Base-by-base conservation (phyloP, 345 rosid genomes). In the Eucalyptus guilfoylei region DNA sequence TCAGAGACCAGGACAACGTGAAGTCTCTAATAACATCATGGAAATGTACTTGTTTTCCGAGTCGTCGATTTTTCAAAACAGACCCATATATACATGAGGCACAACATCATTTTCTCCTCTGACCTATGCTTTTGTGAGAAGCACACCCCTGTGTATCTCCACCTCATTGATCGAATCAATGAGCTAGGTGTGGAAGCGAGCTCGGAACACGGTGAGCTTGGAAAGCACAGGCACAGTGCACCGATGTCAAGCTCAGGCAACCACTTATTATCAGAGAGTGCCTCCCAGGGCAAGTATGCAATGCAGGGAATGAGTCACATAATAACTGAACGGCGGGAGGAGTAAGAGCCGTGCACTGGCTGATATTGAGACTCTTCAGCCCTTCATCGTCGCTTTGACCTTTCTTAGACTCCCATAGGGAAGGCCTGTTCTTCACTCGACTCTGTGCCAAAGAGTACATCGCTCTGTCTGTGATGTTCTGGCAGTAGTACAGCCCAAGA, bases 251-350 rank as follows among this genome's bases (percentile, higher is more conserved):
- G 90, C 45, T 96, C 94, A 95, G 87, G 91, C 99, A 98, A 60
- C 99, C 99, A 80, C 99, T 98, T 95, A 98, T 98, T 50, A 96
- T 99, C 30, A 98, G 98, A 28, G 99, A 96, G 92, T 98, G 99
- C 92, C 96, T 94, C 32, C 99, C 98, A 0, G 97, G 96, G 92
- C 99, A 98, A 16, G 99, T 97, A 94, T 97, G 99, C 88, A 98
- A 98, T 7, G 97, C 97, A 1, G 99, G 99, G 88, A 97, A 97
- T 1, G 97, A 95, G 90, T 97, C 99, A 11, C 99, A 98, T 11
- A 98, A 92, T 7, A 97, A 96, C 94, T 98, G 99, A 88, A 97
- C 99, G 1, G 99, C 99, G 6, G 96, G 91, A 47, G 99, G 99
- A 3, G 99, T 98, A 7, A 98, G 96, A 8, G 98, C 97, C 4